phyloP scores from a whole-genome alignment of 2,329 filamentous ascomycete species.

The Mycosphaerella arachidis region DNA sequence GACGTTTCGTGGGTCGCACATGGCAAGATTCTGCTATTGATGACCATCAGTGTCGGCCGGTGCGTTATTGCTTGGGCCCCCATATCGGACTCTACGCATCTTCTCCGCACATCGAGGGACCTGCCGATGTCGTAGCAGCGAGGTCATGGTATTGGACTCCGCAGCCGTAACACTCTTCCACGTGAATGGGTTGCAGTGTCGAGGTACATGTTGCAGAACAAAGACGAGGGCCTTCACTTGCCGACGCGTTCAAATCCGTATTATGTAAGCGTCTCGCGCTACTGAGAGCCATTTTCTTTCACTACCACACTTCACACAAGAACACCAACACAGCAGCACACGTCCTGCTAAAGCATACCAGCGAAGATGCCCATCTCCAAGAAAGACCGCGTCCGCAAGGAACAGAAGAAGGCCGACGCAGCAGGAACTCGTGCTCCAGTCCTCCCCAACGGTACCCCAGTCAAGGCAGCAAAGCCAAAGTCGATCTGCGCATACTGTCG shows the following conservation, averaged over 20 bases:
- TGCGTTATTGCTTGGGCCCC: too few relatives aligned
- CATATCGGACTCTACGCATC: too few relatives aligned
- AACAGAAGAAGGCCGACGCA: slow-evolving; percentile 54
- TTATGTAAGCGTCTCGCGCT: not conserved
- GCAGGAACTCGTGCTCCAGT: slow-evolving; percentile 52
- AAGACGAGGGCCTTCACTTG: not conserved
- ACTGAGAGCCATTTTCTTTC: not conserved
- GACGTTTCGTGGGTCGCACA: too few relatives aligned
- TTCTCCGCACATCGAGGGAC: too few relatives aligned
- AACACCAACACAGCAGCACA: not conserved
- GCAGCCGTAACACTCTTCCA: too few relatives aligned
- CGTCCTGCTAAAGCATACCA: not conserved
- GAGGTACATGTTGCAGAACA: too few relatives aligned
- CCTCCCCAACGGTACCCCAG: slow-evolving; percentile 53
- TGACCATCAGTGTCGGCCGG: too few relatives aligned
- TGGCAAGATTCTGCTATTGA: too few relatives aligned
- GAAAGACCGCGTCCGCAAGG: slow-evolving; percentile 50
- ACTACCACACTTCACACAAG: not conserved
- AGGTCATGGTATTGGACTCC: too few relatives aligned
- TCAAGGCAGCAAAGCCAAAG: slow-evolving; percentile 52
- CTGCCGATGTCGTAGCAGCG: too few relatives aligned
- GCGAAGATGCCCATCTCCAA: slow-evolving; percentile 47
- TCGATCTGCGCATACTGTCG: slow-evolving; percentile 36
- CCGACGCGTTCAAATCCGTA: not conserved
- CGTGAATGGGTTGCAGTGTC: too few relatives aligned